These are phyloP conservation scores for Trapa incisa DNA, from an alignment of 345 rosid genomes.

Conservation along the genomic window DNA sequence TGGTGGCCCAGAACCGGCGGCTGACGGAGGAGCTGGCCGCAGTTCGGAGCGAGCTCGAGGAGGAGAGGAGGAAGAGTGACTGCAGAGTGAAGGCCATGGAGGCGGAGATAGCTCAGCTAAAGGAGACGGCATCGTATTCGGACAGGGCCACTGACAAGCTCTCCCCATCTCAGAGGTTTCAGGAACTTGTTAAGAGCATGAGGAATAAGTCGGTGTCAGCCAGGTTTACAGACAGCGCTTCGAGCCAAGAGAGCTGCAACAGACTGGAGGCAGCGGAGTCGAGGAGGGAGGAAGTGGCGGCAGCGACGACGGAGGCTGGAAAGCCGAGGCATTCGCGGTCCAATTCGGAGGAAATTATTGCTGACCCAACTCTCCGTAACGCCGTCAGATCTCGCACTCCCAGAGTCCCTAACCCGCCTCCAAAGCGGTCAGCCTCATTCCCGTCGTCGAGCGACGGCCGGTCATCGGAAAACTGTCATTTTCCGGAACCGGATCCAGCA, in stretches of 20 bases:
- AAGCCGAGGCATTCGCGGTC: conserved; percentile 38
- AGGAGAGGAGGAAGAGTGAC: conserved; percentile 22
- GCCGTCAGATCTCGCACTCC: conserved; percentile 59
- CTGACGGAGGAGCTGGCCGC: conserved; percentile 24
- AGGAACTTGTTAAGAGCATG: conserved; percentile 37
- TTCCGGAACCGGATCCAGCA: conserved; percentile 18
- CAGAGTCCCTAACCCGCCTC: conserved; percentile 89
- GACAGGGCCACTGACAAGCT: conserved; percentile 22
- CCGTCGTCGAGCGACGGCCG: conserved; percentile 8
- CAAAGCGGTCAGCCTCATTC: conserved; percentile 34
- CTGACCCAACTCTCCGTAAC: conserved; percentile 37
- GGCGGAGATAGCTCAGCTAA: conserved; percentile 36
- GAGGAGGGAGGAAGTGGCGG: conserved; percentile 32
- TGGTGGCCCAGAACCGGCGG: conserved; percentile 39
- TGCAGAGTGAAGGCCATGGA: conserved; percentile 36
- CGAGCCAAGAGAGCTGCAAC: conserved; percentile 11
- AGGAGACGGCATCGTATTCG: conserved; percentile 31
- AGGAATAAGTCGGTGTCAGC: conserved; percentile 20
- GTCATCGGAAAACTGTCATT: not conserved
- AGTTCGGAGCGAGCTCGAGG: conserved; percentile 15
- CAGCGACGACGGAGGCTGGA: conserved; percentile 18
- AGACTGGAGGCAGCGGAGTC: conserved; percentile 16
- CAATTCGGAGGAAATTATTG: conserved; percentile 63
- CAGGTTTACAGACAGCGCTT: conserved; percentile 12
- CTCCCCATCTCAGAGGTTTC: conserved; percentile 64